Evolutionary conservation across 106 monocot genomes (phyloP).

Genomic region (Dioscorea dumetorum): DNA sequence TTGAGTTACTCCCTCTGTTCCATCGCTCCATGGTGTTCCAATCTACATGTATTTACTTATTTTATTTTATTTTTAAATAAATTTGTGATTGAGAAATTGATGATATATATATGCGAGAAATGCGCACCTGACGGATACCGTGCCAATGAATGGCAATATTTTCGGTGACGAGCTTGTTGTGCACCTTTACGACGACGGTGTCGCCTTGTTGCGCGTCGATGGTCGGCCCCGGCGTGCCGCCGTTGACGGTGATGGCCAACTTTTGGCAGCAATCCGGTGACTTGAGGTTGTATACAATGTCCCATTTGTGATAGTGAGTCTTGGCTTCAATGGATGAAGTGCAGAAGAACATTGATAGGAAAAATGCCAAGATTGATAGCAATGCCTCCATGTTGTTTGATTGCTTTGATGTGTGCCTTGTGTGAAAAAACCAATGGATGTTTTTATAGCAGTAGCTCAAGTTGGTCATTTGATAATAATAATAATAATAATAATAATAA

Average conservation of each 20-base stretch:
- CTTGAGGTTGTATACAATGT: constrained; percentile 53
- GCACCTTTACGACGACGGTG: constrained; percentile 55
- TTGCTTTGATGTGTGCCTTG: background rate
- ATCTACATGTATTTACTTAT: constrained; percentile 15
- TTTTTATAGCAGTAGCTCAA: no score
- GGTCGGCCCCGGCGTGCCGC: constrained; percentile 62
- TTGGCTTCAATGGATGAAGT: constrained; percentile 9
- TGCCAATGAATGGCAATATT: constrained; percentile 86
- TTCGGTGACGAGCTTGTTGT: constrained; percentile 56
- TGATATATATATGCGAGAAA: no score
- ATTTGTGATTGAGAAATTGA: no score
- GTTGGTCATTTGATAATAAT: no score
- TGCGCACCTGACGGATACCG: constrained; percentile 66
- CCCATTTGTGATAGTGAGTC: constrained; percentile 31
- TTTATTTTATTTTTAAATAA: no score
- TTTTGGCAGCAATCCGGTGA: constrained; percentile 78
- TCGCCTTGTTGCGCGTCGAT: constrained; percentile 74
- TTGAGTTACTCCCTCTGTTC: constrained; percentile 73
- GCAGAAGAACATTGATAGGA: background rate
- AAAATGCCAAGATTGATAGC: background rate
- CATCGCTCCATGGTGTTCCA: constrained; percentile 86
- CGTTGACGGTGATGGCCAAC: constrained; percentile 58
- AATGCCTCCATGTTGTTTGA: background rate
- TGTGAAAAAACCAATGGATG: no score
- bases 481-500: no score